These are phyloP conservation scores for Lentinula guzmanii DNA, from an alignment of 768 basidiomycete species.

Conservation along the genomic window DNA sequence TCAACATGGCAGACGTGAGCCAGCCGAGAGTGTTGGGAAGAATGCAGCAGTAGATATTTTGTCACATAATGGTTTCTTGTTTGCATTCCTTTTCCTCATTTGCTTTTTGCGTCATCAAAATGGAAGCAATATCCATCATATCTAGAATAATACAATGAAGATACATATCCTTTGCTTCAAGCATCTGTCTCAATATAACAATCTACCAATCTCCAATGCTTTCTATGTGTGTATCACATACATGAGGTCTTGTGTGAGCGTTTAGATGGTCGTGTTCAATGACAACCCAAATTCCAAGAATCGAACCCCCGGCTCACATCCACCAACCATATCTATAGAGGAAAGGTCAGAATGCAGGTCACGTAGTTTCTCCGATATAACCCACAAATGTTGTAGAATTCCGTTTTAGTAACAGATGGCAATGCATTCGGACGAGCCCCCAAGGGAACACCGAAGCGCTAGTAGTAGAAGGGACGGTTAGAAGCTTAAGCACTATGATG, in stretches of 20 bases:
- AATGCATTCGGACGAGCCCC: not conserved
- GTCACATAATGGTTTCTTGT: not conserved
- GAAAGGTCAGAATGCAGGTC: not conserved
- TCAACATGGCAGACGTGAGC: conserved; percentile 83
- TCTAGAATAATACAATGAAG: not conserved
- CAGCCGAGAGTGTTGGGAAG: conserved; percentile 75
- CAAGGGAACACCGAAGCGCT: not conserved
- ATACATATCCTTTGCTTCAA: not conserved
- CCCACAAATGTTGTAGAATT: not conserved
- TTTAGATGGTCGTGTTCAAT: not conserved
- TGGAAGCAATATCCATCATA: not conserved
- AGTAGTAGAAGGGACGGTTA: too few relatives aligned
- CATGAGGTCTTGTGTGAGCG: not conserved
- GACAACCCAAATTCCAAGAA: not conserved
- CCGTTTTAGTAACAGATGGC: not conserved
- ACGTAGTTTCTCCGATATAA: not conserved
- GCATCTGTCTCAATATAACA: not conserved
- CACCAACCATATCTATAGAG: not conserved
- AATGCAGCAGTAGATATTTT: conserved; percentile 23
- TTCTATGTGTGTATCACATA: too few relatives aligned
- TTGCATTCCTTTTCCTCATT: not conserved
- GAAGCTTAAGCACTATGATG: too few relatives aligned
- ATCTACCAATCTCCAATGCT: not conserved
- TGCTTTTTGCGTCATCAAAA: too few relatives aligned
- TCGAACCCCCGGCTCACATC: not conserved